These are phyloP conservation scores for Verbascum thapsus DNA, from an alignment of 257 asterid species.

Conservation along the genomic window DNA sequence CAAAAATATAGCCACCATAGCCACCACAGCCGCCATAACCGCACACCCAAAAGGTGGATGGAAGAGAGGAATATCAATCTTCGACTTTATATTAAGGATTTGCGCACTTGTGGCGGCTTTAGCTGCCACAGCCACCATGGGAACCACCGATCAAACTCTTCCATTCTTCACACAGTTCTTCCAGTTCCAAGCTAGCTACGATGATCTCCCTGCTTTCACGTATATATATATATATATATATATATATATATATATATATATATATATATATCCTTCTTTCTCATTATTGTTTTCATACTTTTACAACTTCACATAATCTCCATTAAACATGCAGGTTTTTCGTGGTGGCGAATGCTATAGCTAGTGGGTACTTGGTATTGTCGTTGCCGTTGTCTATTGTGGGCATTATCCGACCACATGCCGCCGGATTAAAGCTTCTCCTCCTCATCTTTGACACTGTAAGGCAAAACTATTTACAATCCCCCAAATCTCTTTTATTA, in stretches of 20 bases:
- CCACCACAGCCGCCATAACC: slow-evolving; percentile 38
- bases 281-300: neutral
- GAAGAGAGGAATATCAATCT: slow-evolving; percentile 66
- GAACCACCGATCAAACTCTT: slow-evolving; percentile 74
- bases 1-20: slow-evolving; percentile 23
- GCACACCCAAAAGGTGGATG: slow-evolving; percentile 38
- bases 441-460: slow-evolving; percentile 76
- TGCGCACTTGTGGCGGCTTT: slow-evolving; percentile 64
- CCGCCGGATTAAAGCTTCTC: slow-evolving; percentile 53
- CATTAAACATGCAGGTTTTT: slow-evolving; percentile 60
- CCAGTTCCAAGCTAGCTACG: slow-evolving; percentile 83
- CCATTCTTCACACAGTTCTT: slow-evolving; percentile 85
- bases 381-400: slow-evolving; percentile 83
- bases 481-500: too few species aligned
- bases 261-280: neutral
- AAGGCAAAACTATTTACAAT: slow-evolving; percentile 12
- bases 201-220: slow-evolving; percentile 83
- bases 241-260: neutral
- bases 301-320: too few species aligned
- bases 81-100: slow-evolving; percentile 70
- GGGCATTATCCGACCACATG: slow-evolving; percentile 75
- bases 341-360: slow-evolving; percentile 73
- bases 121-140: slow-evolving; percentile 77
- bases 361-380: slow-evolving; percentile 75
- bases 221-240: slow-evolving; percentile 15